phyloP scores from a whole-genome alignment of 306 rosid genomes.

The Nissolia schottii region DNA sequence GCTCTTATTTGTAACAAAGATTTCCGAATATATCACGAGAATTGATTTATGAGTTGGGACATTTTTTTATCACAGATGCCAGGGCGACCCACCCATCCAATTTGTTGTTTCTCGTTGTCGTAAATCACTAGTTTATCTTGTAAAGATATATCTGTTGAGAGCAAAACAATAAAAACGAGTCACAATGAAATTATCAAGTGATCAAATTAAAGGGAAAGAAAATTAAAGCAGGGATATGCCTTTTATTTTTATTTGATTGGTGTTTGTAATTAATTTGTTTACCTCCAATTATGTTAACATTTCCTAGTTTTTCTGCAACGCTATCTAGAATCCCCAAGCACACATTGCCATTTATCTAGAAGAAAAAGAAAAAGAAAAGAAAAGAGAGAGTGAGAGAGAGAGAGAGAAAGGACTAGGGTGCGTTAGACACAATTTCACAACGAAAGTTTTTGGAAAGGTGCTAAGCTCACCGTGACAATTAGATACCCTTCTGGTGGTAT shows the following conservation, averaged over 20 bases:
- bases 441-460: background rate
- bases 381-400: too few relatives aligned
- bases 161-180: conserved; percentile 2
- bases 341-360: conserved; percentile 51
- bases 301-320: conserved; percentile 38
- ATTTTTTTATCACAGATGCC: too few relatives aligned
- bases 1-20: too few relatives aligned
- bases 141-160: conserved; percentile 49
- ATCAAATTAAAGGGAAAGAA: background rate
- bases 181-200: background rate
- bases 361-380: too few relatives aligned
- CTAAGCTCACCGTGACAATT: conserved; percentile 59
- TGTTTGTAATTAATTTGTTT: background rate
- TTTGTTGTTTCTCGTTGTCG: conserved; percentile 63
- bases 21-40: too few relatives aligned
- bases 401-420: too few relatives aligned
- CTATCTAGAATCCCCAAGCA: conserved; percentile 82
- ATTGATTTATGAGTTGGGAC: too few relatives aligned
- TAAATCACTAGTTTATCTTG: conserved; percentile 65
- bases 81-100: conserved; percentile 88
- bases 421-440: too few relatives aligned
- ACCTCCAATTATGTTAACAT: conserved; percentile 69
- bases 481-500: conserved; percentile 63
- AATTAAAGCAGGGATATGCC: background rate
- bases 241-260: background rate